These are phyloP conservation scores for Tricholomella constricta DNA, from an alignment of 768 basidiomycete species.

Conservation along the genomic window DNA sequence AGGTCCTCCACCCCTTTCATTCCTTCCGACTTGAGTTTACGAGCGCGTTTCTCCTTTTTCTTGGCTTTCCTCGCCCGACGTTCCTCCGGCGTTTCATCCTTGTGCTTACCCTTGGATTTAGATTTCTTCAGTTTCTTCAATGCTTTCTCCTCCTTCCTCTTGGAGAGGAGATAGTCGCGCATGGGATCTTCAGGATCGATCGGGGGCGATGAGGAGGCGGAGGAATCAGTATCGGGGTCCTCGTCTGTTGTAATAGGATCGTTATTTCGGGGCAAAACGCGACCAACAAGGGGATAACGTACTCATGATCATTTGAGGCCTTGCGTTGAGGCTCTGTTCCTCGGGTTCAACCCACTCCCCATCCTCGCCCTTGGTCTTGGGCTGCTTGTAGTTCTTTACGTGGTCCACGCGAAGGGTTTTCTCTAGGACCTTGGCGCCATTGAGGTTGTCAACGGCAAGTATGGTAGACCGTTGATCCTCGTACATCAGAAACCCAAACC, in stretches of 20 bases:
- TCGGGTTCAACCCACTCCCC: slow-evolving; percentile 89
- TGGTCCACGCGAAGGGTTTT: slow-evolving; percentile 90
- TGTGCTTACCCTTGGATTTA: slow-evolving; percentile 67
- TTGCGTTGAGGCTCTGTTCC: slow-evolving; percentile 85
- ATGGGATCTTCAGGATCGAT: slow-evolving; percentile 98
- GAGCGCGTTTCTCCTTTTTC: slow-evolving; percentile 64
- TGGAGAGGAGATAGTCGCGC: slow-evolving; percentile 85
- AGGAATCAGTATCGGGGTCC: slow-evolving; percentile 62
- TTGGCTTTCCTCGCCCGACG: slow-evolving; percentile 72
- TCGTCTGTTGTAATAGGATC: slow-evolving; percentile 39
- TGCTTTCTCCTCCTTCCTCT: slow-evolving; percentile 72
- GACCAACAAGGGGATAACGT: slow-evolving; percentile 17
- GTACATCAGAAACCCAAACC: slow-evolving; percentile 98
- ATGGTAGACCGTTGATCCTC: slow-evolving; percentile 96
- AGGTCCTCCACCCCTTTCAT: slow-evolving; percentile 69
- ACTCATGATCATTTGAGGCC: slow-evolving; percentile 72
- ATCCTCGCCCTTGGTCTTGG: slow-evolving; percentile 70
- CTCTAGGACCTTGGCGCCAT: slow-evolving; percentile 87
- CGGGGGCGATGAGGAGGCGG: slow-evolving; percentile 59
- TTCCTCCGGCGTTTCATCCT: slow-evolving; percentile 81
- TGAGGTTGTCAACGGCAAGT: slow-evolving; percentile 97
- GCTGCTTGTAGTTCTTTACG: slow-evolving; percentile 90
- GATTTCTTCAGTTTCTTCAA: slow-evolving; percentile 62
- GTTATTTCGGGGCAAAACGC: not conserved
- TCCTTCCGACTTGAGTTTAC: slow-evolving; percentile 62